phyloP scores from a whole-genome alignment of 495 filamentous ascomycete species.

The Hypoxylon lienhwacheense region DNA sequence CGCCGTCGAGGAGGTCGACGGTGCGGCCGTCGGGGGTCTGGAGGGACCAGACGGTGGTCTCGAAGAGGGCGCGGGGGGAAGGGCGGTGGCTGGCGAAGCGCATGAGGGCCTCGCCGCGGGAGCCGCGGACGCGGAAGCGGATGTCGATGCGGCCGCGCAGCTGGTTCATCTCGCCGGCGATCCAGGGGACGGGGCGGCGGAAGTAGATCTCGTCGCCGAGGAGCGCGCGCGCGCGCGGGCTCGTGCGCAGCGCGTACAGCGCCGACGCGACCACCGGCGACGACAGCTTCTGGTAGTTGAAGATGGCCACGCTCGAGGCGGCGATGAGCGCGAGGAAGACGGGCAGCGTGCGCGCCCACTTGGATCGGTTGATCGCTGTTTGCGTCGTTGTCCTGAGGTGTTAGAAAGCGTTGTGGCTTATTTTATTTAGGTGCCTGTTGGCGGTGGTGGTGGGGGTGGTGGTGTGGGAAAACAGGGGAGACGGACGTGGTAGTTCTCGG shows the following conservation, averaged over 20 bases:
- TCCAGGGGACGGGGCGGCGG: constrained; percentile 84
- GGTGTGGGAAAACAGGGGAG: neutral
- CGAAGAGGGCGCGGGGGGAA: constrained; percentile 71
- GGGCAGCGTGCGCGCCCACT: constrained; percentile 55
- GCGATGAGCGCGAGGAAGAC: constrained; percentile 61
- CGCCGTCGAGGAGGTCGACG: constrained; percentile 67
- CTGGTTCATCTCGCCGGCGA: constrained; percentile 90
- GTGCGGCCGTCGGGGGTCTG: constrained; percentile 65
- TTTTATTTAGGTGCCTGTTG: neutral
- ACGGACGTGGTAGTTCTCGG: constrained; percentile 71
- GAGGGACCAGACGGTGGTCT: constrained; percentile 76
- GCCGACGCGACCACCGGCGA: constrained; percentile 80
- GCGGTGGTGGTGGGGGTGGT: neutral
- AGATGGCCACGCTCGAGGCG: constrained; percentile 74
- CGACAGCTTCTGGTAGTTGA: constrained; percentile 96
- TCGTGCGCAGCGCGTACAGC: constrained; percentile 87
- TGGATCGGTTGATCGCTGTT: constrained; percentile 43
- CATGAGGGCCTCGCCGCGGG: constrained; percentile 70
- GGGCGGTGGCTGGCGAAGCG: constrained; percentile 76
- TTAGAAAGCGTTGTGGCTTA: constrained; percentile 1
- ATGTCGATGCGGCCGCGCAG: constrained; percentile 90
- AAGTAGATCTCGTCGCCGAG: constrained; percentile 96
- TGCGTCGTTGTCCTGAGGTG: constrained; percentile 4
- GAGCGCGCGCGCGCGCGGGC: constrained; percentile 66
- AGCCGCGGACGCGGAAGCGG: constrained; percentile 83